Evolutionary conservation across 2,329 filamentous ascomycete genomes (phyloP), one percentile per base, ranked within the genome.

Genomic region (Aspergillus sp.): DNA sequence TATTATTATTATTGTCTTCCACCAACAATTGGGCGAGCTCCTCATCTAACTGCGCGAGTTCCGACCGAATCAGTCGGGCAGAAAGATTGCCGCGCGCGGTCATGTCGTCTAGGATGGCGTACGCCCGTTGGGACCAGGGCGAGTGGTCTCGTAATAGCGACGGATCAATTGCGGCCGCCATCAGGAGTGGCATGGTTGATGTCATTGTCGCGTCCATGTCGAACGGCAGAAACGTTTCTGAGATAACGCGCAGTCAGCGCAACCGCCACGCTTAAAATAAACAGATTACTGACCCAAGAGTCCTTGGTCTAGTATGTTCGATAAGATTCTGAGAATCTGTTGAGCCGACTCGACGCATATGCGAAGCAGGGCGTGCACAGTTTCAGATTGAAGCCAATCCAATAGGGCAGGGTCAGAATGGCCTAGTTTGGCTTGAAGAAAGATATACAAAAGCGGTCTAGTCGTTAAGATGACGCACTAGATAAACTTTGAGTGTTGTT

Each of bases 161-260:
- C 0, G 49, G 36, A 24, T 61, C 55, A 4, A 64, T 39, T 33
- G 51, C 37, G 1, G 60, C 39, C 1, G 51, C 60, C 2, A 68
- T 43, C 1, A 67, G 42, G 0, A 67, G 47, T 5, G 60, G 52
- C 15, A 66, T 51, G 2, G 58, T 60, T 0, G 65, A 61, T 0
- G 61, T 57, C 11, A 64, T 67, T 0, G 63, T 42, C 0, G 61
- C 51, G 15, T 68, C 64, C 0, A 67, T 52, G 33, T 69, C 63
- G 34, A 65, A 66, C 0, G 64, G 62, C 0, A 68, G 48, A 34
- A 68, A 67, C 0, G 56, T 60, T 45, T 67, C 64, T 67, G 10
- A 22, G 19, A 22, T 22, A 10, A 6, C 10, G 5, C 19, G 10
- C 19, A 6, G 6, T 22, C 10, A 22, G 19, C 19, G 10, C 10